These are phyloP conservation scores for Penicillium pulvis DNA, from an alignment of 495 filamentous ascomycete species.

Conservation along the genomic window DNA sequence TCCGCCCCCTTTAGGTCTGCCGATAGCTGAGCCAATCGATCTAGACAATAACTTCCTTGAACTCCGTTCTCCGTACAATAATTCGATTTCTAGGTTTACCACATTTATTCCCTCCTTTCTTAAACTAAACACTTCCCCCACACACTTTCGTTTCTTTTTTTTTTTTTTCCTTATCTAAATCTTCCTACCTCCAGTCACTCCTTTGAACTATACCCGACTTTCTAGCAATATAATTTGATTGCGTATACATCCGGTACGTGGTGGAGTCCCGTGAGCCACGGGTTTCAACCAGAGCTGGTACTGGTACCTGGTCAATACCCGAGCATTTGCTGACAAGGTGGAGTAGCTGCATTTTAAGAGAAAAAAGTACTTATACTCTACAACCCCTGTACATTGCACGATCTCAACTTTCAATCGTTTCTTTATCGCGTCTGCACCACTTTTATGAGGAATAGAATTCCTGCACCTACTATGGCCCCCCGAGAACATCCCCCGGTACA, in stretches of 20 bases:
- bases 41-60: background rate
- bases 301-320: background rate
- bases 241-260: constrained; percentile 7
- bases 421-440: background rate
- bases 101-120: background rate
- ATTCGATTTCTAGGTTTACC: background rate
- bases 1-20: constrained; percentile 22
- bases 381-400: background rate
- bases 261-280: constrained; percentile 4
- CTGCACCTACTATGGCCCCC: constrained; percentile 16
- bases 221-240: background rate
- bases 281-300: background rate
- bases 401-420: background rate
- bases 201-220: background rate
- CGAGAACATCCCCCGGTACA: constrained; percentile 26
- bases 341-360: constrained; percentile 2
- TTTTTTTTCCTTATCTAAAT: background rate
- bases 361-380: constrained; percentile 1
- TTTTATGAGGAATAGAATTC: constrained; percentile 7
- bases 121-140: constrained; percentile 1
- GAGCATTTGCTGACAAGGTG: background rate
- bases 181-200: background rate
- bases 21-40: constrained; percentile 11
- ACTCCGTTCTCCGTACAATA: background rate
- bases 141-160: constrained; percentile 8